Evolutionary conservation across 305 asterid genomes (phyloP).

Genomic region (Fraxinus albicans): DNA sequence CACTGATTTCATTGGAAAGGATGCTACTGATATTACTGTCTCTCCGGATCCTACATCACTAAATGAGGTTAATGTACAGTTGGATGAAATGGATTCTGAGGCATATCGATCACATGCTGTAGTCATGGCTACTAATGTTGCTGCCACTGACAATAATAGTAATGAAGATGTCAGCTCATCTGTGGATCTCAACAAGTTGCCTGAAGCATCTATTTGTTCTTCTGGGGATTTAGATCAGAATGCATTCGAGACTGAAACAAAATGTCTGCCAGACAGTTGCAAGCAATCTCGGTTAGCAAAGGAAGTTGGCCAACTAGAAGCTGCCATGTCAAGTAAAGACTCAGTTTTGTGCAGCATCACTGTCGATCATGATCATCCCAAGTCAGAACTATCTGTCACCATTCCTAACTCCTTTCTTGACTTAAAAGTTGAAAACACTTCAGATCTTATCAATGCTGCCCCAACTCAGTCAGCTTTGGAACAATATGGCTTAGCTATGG

Average conservation of each 20-base stretch:
- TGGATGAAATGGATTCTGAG: constrained; percentile 27
- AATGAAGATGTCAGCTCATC: constrained; percentile 28
- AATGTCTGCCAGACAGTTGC: constrained; percentile 23
- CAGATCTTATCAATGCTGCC: constrained; percentile 23
- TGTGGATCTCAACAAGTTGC: constrained; percentile 29
- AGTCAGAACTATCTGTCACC: constrained; percentile 35
- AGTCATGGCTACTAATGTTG: constrained; percentile 30
- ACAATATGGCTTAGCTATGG: constrained; percentile 34
- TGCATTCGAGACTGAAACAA: constrained; percentile 33
- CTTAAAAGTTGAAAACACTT: constrained; percentile 31
- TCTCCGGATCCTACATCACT: constrained; percentile 30
- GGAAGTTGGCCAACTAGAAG: constrained; percentile 33
- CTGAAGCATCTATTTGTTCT: constrained; percentile 33
- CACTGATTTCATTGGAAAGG: constrained; percentile 27
- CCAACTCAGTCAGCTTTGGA: constrained; percentile 29
- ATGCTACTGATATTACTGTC: constrained; percentile 23
- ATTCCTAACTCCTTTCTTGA: constrained; percentile 25
- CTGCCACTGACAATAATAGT: constrained; percentile 21
- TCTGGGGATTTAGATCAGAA: constrained; percentile 31
- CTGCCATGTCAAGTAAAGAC: constrained; percentile 28
- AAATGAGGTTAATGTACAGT: constrained; percentile 29
- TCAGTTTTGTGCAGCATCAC: constrained; percentile 21
- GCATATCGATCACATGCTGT: constrained; percentile 25
- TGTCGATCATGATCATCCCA: constrained; percentile 28
- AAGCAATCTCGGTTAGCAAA: constrained; percentile 36